phyloP scores from a whole-genome alignment of 345 rosid species.

The Dipteronia dyeriana region DNA sequence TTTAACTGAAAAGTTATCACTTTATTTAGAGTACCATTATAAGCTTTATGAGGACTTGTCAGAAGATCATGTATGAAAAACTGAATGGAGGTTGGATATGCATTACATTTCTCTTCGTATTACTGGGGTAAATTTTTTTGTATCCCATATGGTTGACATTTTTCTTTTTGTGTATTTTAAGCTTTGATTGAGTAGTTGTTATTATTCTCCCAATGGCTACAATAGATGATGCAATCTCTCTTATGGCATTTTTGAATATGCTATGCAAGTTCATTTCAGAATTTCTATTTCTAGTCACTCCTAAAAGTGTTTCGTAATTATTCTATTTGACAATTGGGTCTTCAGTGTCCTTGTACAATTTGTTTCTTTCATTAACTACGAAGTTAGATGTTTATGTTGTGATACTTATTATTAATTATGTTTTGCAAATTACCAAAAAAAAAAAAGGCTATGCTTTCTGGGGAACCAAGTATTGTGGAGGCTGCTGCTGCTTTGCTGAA shows the following conservation, averaged over 20 bases:
- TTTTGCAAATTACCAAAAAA: conserved; percentile 17
- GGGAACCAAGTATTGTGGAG: conserved; percentile 97
- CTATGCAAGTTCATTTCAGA: background rate
- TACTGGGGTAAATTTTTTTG: background rate
- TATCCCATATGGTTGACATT: background rate
- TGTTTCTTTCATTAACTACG: conserved; percentile 5
- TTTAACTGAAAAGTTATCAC: background rate
- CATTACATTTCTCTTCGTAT: background rate
- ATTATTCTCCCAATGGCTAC: background rate
- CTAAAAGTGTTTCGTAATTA: background rate
- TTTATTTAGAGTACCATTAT: background rate
- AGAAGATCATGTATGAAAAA: background rate
- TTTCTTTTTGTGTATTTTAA: background rate
- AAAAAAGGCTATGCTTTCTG: conserved; percentile 85
- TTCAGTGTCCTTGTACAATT: conserved; percentile 4
- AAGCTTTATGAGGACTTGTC: background rate
- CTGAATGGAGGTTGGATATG: background rate
- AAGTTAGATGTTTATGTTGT: conserved; percentile 15
- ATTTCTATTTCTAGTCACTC: background rate
- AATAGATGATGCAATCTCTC: background rate
- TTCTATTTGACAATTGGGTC: background rate
- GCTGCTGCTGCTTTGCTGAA: conserved; percentile 90
- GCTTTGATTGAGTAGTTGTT: background rate
- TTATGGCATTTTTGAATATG: background rate
- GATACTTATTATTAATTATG: conserved; percentile 6